Conservation (phyloP, 2,329 filamentous ascomycete species). For the Bipolaris oryzae region DNA sequence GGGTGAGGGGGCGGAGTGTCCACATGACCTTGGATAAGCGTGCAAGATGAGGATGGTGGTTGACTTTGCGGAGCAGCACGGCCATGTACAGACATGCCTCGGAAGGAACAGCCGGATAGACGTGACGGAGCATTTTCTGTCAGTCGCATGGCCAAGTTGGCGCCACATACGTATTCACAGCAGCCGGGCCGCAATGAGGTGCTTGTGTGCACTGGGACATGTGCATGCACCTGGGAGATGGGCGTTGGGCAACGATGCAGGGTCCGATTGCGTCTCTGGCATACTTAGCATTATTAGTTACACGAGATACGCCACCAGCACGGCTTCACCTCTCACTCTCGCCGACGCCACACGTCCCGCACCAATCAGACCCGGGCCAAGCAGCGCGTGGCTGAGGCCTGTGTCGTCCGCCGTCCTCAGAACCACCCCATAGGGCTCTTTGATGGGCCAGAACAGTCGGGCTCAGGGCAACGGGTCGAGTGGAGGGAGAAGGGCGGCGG, state of each 20-base stretch:
- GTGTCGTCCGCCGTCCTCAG: neutral
- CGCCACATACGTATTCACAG: neutral
- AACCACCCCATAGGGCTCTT: neutral
- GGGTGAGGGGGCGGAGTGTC: neutral
- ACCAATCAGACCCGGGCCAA: neutral
- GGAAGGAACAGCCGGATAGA: too few species aligned
- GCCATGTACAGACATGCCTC: neutral
- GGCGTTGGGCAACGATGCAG: constrained; percentile 6
- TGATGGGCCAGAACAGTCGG: neutral
- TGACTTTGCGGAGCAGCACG: too few species aligned
- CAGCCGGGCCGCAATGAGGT: constrained; percentile 1
- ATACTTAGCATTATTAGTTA: too few species aligned
- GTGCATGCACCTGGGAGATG: too few species aligned
- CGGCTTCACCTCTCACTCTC: neutral
- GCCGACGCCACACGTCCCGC: neutral
- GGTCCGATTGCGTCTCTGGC: constrained; percentile 4
- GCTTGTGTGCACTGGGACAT: neutral
- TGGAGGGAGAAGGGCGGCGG: neutral
- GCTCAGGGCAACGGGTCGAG: neutral
- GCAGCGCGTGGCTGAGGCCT: neutral
- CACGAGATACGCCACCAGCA: neutral
- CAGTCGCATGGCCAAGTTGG: neutral
- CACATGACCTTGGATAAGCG: neutral
- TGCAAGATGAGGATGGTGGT: too few species aligned
- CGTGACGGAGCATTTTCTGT: neutral